These are phyloP conservation scores for Aspergillus hiratsukae DNA, from an alignment of 2,329 filamentous ascomycete genomes.

Conservation along the genomic window DNA sequence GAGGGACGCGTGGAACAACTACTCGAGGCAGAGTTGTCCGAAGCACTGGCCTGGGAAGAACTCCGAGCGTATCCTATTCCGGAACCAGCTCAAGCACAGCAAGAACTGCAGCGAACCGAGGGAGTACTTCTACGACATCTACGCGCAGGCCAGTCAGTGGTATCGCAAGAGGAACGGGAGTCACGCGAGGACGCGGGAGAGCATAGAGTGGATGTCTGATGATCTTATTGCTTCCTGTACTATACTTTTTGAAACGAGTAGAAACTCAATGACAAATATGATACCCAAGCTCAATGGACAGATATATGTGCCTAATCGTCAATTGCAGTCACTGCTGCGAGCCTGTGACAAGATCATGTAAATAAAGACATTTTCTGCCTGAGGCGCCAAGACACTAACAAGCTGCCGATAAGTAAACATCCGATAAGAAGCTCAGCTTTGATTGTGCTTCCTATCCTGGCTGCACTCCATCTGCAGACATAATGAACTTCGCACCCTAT, in stretches of 20 bases:
- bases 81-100: constrained; percentile 20
- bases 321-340: constrained; percentile 6
- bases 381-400: constrained; percentile 18
- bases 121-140: constrained; percentile 26
- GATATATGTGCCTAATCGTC: constrained; percentile 1
- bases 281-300: constrained; percentile 12
- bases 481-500: constrained; percentile 94
- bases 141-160: constrained; percentile 37
- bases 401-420: constrained; percentile 3
- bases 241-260: constrained; percentile 13
- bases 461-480: constrained; percentile 15
- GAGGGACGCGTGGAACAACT: constrained; percentile 29
- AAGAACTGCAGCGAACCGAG: constrained; percentile 27
- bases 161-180: constrained; percentile 34
- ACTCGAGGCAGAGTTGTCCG: constrained; percentile 29
- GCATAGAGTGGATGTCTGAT: constrained; percentile 13
- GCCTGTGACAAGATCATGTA: neutral
- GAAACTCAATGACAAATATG: constrained; percentile 13
- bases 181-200: constrained; percentile 32
- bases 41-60: constrained; percentile 31
- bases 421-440: constrained; percentile 16
- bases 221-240: constrained; percentile 11
- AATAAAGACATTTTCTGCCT: constrained; percentile 8
- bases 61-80: constrained; percentile 30
- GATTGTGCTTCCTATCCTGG: constrained; percentile 1